These are phyloP conservation scores for Areca catechu DNA, from an alignment of 176 grass and related monocot species.

Conservation along the genomic window DNA sequence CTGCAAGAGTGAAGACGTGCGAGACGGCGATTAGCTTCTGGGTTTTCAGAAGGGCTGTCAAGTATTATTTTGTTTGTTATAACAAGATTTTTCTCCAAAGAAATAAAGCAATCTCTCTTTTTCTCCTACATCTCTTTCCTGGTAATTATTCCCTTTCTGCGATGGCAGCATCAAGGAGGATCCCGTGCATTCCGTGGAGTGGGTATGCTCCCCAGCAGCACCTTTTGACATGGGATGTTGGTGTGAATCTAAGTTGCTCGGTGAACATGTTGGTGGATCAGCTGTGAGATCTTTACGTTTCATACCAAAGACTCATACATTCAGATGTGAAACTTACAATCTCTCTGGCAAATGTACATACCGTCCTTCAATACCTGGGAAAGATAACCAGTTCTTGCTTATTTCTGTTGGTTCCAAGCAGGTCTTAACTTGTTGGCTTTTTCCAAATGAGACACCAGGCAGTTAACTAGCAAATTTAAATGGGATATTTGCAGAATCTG, in stretches of 20 bases:
- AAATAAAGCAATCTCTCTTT: too few relatives aligned
- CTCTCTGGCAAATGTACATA: constrained; percentile 11
- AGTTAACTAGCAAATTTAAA: constrained; percentile 1
- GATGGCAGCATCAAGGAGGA: too few relatives aligned
- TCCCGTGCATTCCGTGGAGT: too few relatives aligned
- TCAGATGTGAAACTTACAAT: constrained; percentile 17
- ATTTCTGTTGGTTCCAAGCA: constrained; percentile 97
- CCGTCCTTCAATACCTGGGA: constrained; percentile 15
- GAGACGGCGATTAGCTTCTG: too few relatives aligned
- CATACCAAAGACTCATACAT: constrained; percentile 43
- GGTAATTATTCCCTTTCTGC: too few relatives aligned
- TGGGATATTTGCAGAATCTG: constrained; percentile 17
- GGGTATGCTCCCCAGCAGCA: too few relatives aligned
- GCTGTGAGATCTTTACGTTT: constrained; percentile 82
- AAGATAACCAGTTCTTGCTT: constrained; percentile 42
- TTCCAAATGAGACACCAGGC: constrained; percentile 30
- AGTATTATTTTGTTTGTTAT: too few relatives aligned
- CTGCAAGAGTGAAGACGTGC: too few relatives aligned
- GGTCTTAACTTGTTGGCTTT: constrained; percentile 85
- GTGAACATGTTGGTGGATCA: constrained; percentile 94
- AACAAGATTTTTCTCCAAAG: too few relatives aligned
- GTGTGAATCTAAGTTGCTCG: constrained; percentile 71
- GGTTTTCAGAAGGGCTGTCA: too few relatives aligned
- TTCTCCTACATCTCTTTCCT: too few relatives aligned
- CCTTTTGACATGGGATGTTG: constrained; percentile 45